phyloP scores from a whole-genome alignment of 2,329 filamentous ascomycete genomes.

The Capronia epimyces region DNA sequence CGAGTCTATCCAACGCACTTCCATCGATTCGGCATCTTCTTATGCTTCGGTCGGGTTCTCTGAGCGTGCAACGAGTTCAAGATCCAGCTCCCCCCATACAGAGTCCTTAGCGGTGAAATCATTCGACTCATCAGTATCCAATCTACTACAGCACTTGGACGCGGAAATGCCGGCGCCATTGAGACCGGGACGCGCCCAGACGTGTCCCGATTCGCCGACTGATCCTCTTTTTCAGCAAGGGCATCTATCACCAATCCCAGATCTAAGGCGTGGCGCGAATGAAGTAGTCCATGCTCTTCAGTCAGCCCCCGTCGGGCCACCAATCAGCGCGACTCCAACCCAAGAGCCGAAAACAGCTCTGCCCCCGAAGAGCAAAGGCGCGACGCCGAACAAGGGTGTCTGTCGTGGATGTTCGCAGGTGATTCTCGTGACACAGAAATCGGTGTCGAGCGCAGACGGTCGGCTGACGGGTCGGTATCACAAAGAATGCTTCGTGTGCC shows the following conservation, averaged over 20 bases:
- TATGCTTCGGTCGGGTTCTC: constrained; percentile 38
- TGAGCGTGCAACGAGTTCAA: constrained; percentile 38
- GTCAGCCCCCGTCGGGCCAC: constrained; percentile 13
- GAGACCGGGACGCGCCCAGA: constrained; percentile 10
- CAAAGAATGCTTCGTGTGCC: constrained; percentile 89
- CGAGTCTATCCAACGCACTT: constrained; percentile 13
- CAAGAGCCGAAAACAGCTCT: background rate
- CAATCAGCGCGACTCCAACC: background rate
- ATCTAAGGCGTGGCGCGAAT: constrained; percentile 7
- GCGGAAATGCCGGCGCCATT: constrained; percentile 28
- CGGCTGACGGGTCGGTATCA: constrained; percentile 90
- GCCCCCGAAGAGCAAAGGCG: constrained; percentile 7
- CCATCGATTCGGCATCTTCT: constrained; percentile 40
- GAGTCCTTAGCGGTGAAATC: constrained; percentile 8
- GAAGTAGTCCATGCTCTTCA: constrained; percentile 16
- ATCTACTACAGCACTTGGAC: constrained; percentile 36
- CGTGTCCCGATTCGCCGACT: constrained; percentile 43
- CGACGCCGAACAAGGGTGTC: constrained; percentile 53
- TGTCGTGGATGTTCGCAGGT: constrained; percentile 75
- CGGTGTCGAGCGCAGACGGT: constrained; percentile 87
- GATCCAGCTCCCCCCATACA: constrained; percentile 58
- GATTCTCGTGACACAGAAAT: constrained; percentile 71
- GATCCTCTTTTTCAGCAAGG: constrained; percentile 43
- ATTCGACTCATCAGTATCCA: constrained; percentile 32
- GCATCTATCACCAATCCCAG: constrained; percentile 34